A percentile compares a stretch with the other conserved stretches of the same genome.
Conservation (phyloP, 176 grass and related monocot genomes). For the Tillandsia fasciculata region DNA sequence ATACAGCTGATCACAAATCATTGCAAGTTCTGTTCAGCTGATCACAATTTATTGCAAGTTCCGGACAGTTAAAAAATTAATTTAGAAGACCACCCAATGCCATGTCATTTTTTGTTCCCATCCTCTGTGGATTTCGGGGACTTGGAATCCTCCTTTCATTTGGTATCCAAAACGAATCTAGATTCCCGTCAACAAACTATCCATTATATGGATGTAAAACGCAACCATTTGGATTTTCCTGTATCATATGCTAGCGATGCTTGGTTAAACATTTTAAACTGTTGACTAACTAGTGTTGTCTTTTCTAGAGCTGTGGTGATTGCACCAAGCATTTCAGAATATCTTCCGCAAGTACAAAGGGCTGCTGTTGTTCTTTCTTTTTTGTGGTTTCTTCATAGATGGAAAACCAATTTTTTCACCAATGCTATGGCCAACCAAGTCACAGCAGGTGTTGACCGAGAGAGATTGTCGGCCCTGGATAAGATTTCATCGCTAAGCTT, state of each 20-base stretch:
- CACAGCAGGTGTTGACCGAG: constrained; percentile 35
- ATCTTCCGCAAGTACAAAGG: constrained; percentile 67
- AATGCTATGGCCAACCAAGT: constrained; percentile 34
- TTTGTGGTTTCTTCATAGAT: constrained; percentile 94
- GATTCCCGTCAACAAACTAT: no score
- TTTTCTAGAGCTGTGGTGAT: constrained; percentile 45
- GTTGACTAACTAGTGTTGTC: background rate
- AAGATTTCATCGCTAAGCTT: constrained; percentile 69
- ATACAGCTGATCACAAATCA: no score
- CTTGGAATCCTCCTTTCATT: no score
- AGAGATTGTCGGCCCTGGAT: constrained; percentile 64
- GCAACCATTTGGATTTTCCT: background rate
- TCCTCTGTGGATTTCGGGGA: no score
- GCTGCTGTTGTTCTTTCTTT: constrained; percentile 74
- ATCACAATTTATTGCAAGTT: no score
- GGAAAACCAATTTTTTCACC: constrained; percentile 77
- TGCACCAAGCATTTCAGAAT: constrained; percentile 52
- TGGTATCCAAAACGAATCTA: no score
- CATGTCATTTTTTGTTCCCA: no score
- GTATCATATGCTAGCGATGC: background rate
- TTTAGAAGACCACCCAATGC: no score
- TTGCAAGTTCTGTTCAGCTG: no score
- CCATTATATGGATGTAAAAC: no score
- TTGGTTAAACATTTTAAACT: background rate
- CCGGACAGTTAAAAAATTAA: no score